Base-by-base conservation (phyloP, 805 yeast genomes). In the Pichia rugopelliculosa region DNA sequence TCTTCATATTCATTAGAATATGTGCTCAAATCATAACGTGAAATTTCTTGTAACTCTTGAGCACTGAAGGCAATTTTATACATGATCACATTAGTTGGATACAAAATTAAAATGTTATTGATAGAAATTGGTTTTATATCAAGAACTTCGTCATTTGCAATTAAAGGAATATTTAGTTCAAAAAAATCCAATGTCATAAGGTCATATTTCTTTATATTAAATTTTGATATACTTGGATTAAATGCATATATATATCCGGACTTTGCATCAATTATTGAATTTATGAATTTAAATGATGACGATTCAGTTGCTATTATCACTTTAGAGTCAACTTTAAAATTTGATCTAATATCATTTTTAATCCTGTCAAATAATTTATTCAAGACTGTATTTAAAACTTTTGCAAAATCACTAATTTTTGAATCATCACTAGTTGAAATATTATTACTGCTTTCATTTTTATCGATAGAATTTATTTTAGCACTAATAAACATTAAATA, bases 401-500 rank as follows among this genome's bases (percentile, higher is more conserved):
- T 46, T 17, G 52, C 59, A 6, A 48, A 37, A 6, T 26, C 41
- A 10, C 26, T 24, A 8, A 49, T 37, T 33, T 43, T 46, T 13
- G 46, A 37, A 13, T 45, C 33, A 17, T 40, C 38, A 15, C 42
- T 23, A n/a, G 39, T 36, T 9, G 21, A 27, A 12, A 30, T 18
- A 20, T 39, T 24, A 22, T 22, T 12, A 15, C 20, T 37, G 10
- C 13, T 24, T 10, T 36, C 25, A 13, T 10, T 17, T 13, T 26
- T 25, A 4, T 34, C 27, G 7, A 46, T 27, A 2, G 50, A 13
- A 22, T 47, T 47, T 13, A 47, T 24, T 30, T 44, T 43, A 39
- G 43, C 36, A n/a, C 48, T 47, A 2, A 59, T 54, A 24, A 52
- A 52, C 22, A 59, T 55, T 39, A 71, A 54, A 49, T 59, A 67